phyloP scores from a whole-genome alignment of 2,329 filamentous ascomycete species.

The Sclerotiophoma versabilis region DNA sequence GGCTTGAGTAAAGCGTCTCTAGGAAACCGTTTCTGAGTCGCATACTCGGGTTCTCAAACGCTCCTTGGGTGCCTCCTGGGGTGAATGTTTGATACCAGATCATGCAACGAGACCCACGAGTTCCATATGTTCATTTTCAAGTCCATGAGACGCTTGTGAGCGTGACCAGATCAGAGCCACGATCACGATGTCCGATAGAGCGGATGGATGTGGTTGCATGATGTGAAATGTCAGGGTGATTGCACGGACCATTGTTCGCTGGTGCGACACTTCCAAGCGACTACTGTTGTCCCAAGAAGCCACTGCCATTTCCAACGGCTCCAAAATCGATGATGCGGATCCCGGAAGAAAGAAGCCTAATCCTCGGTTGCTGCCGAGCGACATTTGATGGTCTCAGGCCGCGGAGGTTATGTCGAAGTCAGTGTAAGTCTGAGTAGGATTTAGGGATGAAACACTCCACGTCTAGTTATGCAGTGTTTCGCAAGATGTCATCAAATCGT shows the following conservation, averaged over 20 bases:
- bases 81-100: not conserved
- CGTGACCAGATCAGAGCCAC: not conserved
- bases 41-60: too few relatives aligned
- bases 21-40: too few relatives aligned
- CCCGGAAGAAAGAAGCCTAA: not conserved
- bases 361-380: not conserved
- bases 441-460: slow-evolving; percentile 6
- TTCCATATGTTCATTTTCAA: not conserved
- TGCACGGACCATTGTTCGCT: slow-evolving; percentile 32
- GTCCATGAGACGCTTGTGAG: not conserved
- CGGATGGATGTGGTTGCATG: slow-evolving; percentile 5
- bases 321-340: not conserved
- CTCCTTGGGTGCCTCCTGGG: too few relatives aligned
- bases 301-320: slow-evolving; percentile 33
- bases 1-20: too few relatives aligned
- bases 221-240: slow-evolving; percentile 29
- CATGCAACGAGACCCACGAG: not conserved
- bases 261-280: slow-evolving; percentile 24
- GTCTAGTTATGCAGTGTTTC: not conserved
- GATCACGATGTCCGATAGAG: not conserved
- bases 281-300: slow-evolving; percentile 10
- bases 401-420: not conserved
- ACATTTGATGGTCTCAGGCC: not conserved
- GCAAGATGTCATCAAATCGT: not conserved
- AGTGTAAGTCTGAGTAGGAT: not conserved